Percentiles rank a stretch among this genome's conserved stretches.
Evolutionary conservation across 2,329 filamentous ascomycete species (phyloP).

Genomic region (Diplodia mutila): DNA sequence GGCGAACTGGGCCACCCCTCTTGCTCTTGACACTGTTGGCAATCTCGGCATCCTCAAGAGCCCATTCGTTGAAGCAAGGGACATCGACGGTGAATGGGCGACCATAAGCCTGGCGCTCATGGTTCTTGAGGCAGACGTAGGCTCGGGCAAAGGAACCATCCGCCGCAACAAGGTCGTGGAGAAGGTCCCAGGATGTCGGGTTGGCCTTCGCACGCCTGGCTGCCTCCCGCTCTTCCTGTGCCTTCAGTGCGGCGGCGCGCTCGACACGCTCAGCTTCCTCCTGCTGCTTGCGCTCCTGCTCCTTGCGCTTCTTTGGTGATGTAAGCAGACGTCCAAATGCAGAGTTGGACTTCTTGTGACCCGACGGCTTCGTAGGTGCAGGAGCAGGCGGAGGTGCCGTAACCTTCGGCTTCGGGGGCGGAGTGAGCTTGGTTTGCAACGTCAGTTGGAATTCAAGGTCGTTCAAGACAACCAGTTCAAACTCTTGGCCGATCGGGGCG

Average conservation of each 20-base stretch:
- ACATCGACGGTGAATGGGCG: conserved; percentile 86
- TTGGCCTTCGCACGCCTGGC: conserved; percentile 61
- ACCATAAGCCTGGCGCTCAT: conserved; percentile 85
- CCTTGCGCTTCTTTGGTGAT: conserved; percentile 95
- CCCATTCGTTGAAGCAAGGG: conserved; percentile 98
- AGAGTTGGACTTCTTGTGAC: conserved; percentile 70
- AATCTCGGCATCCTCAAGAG: conserved; percentile 72
- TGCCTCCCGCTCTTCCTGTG: conserved; percentile 44
- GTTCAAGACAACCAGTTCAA: conserved; percentile 94
- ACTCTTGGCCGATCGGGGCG: conserved; percentile 95
- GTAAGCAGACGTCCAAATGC: conserved; percentile 85
- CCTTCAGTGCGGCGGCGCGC: conserved; percentile 61
- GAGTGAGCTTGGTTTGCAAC: conserved; percentile 90
- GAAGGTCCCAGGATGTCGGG: conserved; percentile 80
- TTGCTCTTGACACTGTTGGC: conserved; percentile 94
- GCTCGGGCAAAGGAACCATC: conserved; percentile 94
- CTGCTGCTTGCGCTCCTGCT: conserved; percentile 81
- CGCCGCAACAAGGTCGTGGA: conserved; percentile 83
- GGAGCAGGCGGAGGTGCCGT: conserved; percentile 53
- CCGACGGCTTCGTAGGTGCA: conserved; percentile 65
- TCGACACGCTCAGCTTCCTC: conserved; percentile 86
- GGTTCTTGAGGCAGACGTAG: conserved; percentile 91
- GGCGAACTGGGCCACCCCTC: conserved; percentile 71
- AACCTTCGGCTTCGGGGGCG: conserved; percentile 58
- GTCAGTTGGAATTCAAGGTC: conserved; percentile 99